Evolutionary conservation across 306 rosid species (phyloP).

Genomic region (Cajanus cajan): DNA sequence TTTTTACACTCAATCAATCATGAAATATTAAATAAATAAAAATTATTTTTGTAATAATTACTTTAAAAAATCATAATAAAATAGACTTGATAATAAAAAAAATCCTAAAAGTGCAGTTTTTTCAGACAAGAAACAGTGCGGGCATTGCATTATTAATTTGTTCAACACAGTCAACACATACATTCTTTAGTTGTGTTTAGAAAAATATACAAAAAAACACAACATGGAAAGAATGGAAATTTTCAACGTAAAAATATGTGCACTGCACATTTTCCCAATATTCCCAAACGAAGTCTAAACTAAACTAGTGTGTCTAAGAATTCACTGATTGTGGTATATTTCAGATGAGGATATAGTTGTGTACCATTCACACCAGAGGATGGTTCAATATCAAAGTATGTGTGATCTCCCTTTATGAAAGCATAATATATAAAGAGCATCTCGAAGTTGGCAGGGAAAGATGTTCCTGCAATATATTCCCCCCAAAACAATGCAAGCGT

Average conservation of each 20-base stretch:
- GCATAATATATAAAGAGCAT: slow-evolving; percentile 70
- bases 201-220: not conserved
- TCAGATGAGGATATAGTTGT: slow-evolving; percentile 61
- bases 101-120: no score
- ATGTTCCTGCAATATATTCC: slow-evolving; percentile 60
- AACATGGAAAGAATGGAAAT: not conserved
- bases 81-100: no score
- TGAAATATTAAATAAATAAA: no score
- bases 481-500: not conserved
- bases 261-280: not conserved
- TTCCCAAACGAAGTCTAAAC: slow-evolving; percentile 30
- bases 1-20: no score
- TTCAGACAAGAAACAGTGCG: not conserved
- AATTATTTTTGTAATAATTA: no score
- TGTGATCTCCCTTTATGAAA: slow-evolving; percentile 86
- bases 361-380: slow-evolving; percentile 61
- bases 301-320: slow-evolving; percentile 57
- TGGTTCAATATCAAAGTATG: slow-evolving; percentile 59
- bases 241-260: not conserved
- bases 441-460: slow-evolving; percentile 62
- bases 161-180: not conserved
- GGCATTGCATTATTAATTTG: not conserved
- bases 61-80: no score
- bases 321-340: slow-evolving; percentile 60
- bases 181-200: not conserved